Evolutionary conservation across 2,329 filamentous ascomycete species (phyloP).

Genomic region (Penicillium sp.): DNA sequence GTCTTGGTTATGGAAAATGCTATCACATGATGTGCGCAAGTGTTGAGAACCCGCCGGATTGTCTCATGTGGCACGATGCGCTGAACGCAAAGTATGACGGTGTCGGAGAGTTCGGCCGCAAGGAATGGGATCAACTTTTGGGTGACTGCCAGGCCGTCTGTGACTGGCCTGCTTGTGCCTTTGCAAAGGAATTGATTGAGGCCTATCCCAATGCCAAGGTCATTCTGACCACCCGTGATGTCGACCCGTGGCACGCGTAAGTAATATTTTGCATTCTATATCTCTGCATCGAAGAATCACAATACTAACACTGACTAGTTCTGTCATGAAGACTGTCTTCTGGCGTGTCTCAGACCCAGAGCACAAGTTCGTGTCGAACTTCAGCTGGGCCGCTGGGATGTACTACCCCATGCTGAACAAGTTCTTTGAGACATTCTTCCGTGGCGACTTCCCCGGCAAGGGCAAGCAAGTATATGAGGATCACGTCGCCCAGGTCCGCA

Average conservation of each 20-base stretch:
- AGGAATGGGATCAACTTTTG: conserved; percentile 68
- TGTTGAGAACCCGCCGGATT: conserved; percentile 67
- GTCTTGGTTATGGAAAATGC: conserved; percentile 65
- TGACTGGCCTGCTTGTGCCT: conserved; percentile 67
- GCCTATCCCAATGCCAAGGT: conserved; percentile 72
- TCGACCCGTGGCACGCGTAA: conserved; percentile 61
- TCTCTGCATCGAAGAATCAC: neutral
- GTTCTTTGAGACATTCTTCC: conserved; percentile 68
- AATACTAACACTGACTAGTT: conserved; percentile 32
- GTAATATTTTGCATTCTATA: conserved; percentile 7
- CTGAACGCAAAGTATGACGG: conserved; percentile 63
- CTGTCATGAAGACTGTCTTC: conserved; percentile 66
- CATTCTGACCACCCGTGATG: conserved; percentile 65
- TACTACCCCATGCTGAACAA: conserved; percentile 69
- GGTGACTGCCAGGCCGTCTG: conserved; percentile 66
- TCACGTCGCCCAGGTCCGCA: conserved; percentile 55
- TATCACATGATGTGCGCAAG: conserved; percentile 73
- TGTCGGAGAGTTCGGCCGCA: conserved; percentile 61
- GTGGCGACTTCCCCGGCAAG: conserved; percentile 63
- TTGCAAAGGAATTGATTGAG: conserved; percentile 67
- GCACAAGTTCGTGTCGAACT: conserved; percentile 54
- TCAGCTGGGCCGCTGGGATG: conserved; percentile 65
- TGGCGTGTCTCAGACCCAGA: conserved; percentile 66
- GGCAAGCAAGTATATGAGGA: conserved; percentile 63
- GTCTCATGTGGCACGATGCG: conserved; percentile 69